Evolutionary conservation across 2,329 filamentous ascomycete genomes (phyloP).

Genomic region (Fusarium sp.): DNA sequence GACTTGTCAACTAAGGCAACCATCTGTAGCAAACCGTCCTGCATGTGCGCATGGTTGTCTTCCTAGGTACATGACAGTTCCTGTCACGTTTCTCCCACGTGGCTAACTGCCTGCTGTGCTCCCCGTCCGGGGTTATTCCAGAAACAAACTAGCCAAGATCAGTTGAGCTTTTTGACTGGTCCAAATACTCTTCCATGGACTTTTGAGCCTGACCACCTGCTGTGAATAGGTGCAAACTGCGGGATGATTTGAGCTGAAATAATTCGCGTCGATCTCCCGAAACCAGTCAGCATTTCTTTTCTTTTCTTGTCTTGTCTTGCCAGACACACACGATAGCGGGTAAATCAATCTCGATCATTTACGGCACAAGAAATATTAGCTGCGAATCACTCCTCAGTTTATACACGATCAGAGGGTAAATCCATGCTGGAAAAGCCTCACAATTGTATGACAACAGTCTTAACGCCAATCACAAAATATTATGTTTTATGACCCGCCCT

Average conservation of each 20-base stretch:
- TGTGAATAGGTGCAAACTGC: conserved; percentile 4
- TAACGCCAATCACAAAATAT: neutral
- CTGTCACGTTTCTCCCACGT: conserved; percentile 45
- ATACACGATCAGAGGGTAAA: neutral
- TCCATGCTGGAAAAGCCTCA: neutral
- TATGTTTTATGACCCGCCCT: neutral
- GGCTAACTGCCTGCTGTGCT: conserved; percentile 32
- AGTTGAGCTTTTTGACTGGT: conserved; percentile 4
- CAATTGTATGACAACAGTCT: neutral
- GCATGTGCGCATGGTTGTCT: neutral
- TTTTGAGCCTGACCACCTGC: neutral
- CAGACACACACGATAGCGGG: neutral
- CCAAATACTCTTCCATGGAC: conserved; percentile 6
- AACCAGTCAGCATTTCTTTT: conserved; percentile 22
- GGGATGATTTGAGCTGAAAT: conserved; percentile 23
- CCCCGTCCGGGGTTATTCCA: conserved; percentile 9
- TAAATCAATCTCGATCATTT: neutral
- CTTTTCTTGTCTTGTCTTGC: neutral
- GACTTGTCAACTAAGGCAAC: neutral
- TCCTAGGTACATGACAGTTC: neutral
- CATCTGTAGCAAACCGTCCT: neutral
- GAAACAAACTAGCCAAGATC: conserved; percentile 13
- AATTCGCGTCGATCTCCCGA: conserved; percentile 45
- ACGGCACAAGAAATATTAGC: neutral
- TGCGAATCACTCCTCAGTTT: neutral